Evolutionary conservation across 2,329 filamentous ascomycete genomes (phyloP).

Genomic region (Cordyceps javanica): DNA sequence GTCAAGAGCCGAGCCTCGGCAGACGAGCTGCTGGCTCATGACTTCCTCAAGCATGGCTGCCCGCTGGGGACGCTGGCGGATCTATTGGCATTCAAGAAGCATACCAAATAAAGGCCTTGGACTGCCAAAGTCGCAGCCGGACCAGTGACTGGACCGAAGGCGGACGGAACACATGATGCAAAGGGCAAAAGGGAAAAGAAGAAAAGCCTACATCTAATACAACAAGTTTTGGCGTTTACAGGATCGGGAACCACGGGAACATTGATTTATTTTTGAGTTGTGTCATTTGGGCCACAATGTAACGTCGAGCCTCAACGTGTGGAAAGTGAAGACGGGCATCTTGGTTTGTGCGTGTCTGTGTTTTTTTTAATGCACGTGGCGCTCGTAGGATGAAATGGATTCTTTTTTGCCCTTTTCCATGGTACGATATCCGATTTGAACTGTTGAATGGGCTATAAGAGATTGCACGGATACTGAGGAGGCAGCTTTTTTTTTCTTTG

Average conservation of each 20-base stretch:
- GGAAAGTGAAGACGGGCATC: neutral
- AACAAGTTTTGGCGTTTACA: slow-evolving; percentile 6
- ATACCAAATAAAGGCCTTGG: slow-evolving; percentile 49
- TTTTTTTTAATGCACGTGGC: slow-evolving; percentile 2
- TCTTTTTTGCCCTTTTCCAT: neutral
- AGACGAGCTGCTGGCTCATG: slow-evolving; percentile 80
- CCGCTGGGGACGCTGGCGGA: slow-evolving; percentile 76
- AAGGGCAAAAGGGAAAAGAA: neutral
- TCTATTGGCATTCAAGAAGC: slow-evolving; percentile 79
- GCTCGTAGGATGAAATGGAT: neutral
- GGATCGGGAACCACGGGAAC: slow-evolving; percentile 2
- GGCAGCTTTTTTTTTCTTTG: neutral
- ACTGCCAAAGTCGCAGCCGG: neutral
- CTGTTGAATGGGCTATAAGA: neutral
- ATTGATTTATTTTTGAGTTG: slow-evolving; percentile 3
- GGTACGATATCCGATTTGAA: neutral
- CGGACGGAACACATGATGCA: neutral
- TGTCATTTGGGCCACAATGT: slow-evolving; percentile 2
- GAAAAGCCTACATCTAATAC: slow-evolving; percentile 4
- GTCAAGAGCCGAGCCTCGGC: slow-evolving; percentile 92
- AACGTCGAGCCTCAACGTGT: slow-evolving; percentile 1
- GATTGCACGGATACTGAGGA: neutral
- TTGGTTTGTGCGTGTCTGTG: no score
- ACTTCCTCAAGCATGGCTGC: slow-evolving; percentile 92
- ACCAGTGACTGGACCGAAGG: neutral